Base-by-base conservation (phyloP, 306 rosid genomes). In the Glycine tomentella region DNA sequence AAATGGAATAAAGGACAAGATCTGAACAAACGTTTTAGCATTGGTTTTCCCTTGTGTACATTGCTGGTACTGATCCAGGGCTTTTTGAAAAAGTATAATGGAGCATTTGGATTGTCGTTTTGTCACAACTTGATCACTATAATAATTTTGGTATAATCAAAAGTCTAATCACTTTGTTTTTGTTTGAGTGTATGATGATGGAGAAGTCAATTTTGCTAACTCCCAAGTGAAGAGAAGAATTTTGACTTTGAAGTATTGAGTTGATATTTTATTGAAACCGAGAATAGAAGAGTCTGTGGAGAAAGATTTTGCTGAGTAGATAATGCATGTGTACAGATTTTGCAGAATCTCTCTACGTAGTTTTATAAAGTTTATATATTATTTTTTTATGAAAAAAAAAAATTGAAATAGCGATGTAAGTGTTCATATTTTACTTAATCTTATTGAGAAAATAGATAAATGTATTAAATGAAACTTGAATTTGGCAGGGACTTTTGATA, bases 131-230 rank as follows among this genome's bases (percentile, higher is more conserved):
- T 67, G 58, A 64, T 76, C 44, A 42, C 40, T 72, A 36, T 46
- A 59, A 25, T 76, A 75, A 53, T 66, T 14, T 44, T 75, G 11
- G 15, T 52, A 1, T 25, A 17, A 74, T 73, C 5, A 17, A 68
- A 57, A 76, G 42, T 50, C 11, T 57, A 65, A 52, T 65, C 38
- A 40, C n/a, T n/a, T 42, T 33, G 40, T 14, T 84, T 74, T 84
- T 74, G 58, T 56, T 70, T 72, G 38, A 59, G 44, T 57, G 81
- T 9, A 36, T 63, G 86, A n/a, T 15, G 82, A n/a, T 62, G 52
- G 52, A 70, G 51, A 71, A 83, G 52, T 61, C 82, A 70, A 70
- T 31, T 70, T 77, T 69, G 65, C 20, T 9, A 46, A 38, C 77
- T 58, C 25, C 7, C 64, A 3, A 45, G 7, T 48, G 9, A 58